phyloP scores from a whole-genome alignment of 108 stramenopile genomes.

The Hondaea fermentalgiana region DNA sequence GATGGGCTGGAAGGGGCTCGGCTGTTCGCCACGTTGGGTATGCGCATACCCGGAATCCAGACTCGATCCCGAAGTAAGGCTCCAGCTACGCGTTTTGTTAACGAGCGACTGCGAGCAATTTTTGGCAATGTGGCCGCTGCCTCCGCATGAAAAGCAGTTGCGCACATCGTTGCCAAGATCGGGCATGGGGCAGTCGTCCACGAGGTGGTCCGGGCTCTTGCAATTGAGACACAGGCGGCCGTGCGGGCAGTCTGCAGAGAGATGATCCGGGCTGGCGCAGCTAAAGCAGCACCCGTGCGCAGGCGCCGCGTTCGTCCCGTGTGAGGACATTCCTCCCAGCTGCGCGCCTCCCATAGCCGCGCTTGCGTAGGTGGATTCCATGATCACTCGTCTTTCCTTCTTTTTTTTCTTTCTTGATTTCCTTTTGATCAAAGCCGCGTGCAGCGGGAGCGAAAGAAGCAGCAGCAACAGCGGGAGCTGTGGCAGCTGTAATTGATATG shows the following conservation, averaged over 20 bases:
- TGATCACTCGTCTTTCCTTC: neutral
- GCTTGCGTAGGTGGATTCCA: neutral
- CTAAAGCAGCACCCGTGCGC: neutral
- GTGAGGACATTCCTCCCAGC: neutral
- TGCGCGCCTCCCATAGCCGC: neutral
- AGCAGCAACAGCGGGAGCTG: too few species aligned
- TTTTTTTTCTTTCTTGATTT: too few species aligned
- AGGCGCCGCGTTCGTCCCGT: neutral
- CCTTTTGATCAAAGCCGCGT: too few species aligned
- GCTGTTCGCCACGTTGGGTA: neutral
- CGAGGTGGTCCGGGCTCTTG: neutral
- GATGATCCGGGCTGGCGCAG: neutral
- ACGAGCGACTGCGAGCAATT: neutral
- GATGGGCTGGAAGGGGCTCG: conserved; percentile 6
- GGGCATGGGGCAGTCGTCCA: neutral
- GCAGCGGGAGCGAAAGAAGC: too few species aligned
- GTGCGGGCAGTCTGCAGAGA: neutral
- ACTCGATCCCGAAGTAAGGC: neutral
- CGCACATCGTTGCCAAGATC: neutral
- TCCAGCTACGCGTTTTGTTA: neutral
- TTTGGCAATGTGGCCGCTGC: neutral
- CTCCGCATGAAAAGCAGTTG: neutral
- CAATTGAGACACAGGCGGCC: neutral
- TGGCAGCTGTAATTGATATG: too few species aligned
- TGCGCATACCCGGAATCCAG: neutral